Evolutionary conservation across 1,139 yeast species (phyloP), one percentile per base, ranked within the genome.

Genomic region (Scheffersomyces titani): DNA sequence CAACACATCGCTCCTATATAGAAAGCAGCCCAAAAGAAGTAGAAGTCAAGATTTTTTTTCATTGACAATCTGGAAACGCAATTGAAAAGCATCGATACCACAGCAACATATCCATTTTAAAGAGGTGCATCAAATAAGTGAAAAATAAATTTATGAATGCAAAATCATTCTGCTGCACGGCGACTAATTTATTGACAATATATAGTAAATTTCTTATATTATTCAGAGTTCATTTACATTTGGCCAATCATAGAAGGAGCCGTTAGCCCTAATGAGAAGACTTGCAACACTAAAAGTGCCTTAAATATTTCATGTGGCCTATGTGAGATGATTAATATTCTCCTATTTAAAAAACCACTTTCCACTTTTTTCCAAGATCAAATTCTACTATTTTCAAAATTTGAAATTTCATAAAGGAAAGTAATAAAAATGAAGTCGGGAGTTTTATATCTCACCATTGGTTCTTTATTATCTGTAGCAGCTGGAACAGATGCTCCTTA

Each of bases 401-500:
- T 7, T 11, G 3, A 6, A 4, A 30, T 30, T 30, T 30, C 16
- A 13, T 11, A 11, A 30, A 30, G 13, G 40, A 30, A 30, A 30
- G 13, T 9, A 7, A 16, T 11, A 6, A 30, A 30, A 9, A 30
- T 30, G 40, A 30, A 30, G 47, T 24, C 50, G 19, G 44, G 24
- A 19, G 7, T 49, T 13, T 22, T 45, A 21, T 44, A 22, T 20
- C 11, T 16, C n/a, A 19, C 18, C n/a, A 16, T 51, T 5, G 44
- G 18, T 44, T 24, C 20, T 19, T 51, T 20, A 18, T 13, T 56
- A 55, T 52, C 57, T 50, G 59, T 53, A 55, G 52, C 56, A 21
- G 18, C 40, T 40, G 22, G n/a, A 13, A 54, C 49, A 49, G 63
- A 55, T 13, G 54, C 46, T 18, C 61, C 64, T 13, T 65, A 54